phyloP scores from a whole-genome alignment of 805 yeast genomes.

The Lachancea quebecensis region DNA sequence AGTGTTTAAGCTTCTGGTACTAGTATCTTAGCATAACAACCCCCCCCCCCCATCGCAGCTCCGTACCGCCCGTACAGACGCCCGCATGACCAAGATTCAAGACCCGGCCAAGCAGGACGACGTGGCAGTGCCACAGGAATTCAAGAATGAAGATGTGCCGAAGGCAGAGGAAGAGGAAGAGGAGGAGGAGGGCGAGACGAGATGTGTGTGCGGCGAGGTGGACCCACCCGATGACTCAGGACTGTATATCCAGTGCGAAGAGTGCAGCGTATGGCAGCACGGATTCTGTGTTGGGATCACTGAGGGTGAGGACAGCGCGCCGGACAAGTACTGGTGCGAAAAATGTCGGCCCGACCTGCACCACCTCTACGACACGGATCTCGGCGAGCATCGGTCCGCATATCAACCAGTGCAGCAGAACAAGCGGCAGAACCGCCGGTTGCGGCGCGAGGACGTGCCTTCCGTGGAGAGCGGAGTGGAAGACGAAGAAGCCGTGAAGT shows the following conservation, averaged over 20 bases:
- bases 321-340: slow-evolving; percentile 95
- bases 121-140: slow-evolving; percentile 9
- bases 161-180: slow-evolving; percentile 24
- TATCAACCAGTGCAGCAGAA: slow-evolving; percentile 38
- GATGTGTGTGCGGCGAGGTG: slow-evolving; percentile 39
- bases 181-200: slow-evolving; percentile 39
- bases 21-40: no score
- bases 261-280: slow-evolving; percentile 95
- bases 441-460: slow-evolving; percentile 4
- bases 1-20: no score
- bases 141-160: slow-evolving; percentile 3
- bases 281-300: slow-evolving; percentile 89
- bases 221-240: slow-evolving; percentile 49
- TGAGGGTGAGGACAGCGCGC: slow-evolving; percentile 60
- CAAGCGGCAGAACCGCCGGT: slow-evolving; percentile 24
- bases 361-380: slow-evolving; percentile 23
- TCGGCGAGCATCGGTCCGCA: slow-evolving; percentile 22
- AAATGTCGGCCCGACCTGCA: slow-evolving; percentile 82
- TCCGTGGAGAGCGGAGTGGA: slow-evolving; percentile 2
- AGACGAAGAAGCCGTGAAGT: slow-evolving; percentile 6
- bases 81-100: neutral
- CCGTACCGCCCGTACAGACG: no score
- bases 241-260: slow-evolving; percentile 76
- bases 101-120: slow-evolving; percentile 11
- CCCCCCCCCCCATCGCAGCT: no score